These are phyloP conservation scores for Saposhnikovia divaricata DNA, from an alignment of 129 eudicot genomes.

Conservation along the genomic window DNA sequence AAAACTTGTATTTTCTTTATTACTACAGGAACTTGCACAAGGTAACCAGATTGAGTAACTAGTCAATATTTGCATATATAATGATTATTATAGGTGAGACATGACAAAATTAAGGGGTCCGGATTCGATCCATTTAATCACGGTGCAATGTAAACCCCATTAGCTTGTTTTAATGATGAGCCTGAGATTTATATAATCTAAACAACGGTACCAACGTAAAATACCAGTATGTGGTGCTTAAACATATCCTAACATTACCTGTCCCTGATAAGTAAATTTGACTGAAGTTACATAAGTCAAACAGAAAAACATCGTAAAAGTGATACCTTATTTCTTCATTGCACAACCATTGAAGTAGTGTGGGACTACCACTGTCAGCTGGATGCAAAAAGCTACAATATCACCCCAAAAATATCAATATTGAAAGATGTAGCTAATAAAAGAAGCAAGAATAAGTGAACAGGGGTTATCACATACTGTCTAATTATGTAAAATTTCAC, in stretches of 20 bases:
- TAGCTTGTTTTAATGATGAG: not conserved
- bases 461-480: not conserved
- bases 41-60: not conserved
- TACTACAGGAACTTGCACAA: not conserved
- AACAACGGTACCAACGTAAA: not conserved
- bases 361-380: conserved; percentile 72
- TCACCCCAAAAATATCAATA: conserved; percentile 4
- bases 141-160: not conserved
- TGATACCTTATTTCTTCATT: conserved; percentile 91
- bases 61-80: not conserved
- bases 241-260: not conserved
- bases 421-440: not conserved
- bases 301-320: not conserved
- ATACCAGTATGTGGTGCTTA: not conserved
- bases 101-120: not conserved
- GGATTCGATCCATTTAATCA: not conserved
- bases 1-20: not conserved
- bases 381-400: conserved; percentile 85
- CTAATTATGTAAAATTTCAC: conserved; percentile 5
- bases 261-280: not conserved
- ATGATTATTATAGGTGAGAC: not conserved
- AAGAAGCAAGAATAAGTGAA: not conserved
- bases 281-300: not conserved
- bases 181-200: not conserved
- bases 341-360: conserved; percentile 84